Evolutionary conservation across 75 land plant genomes (phyloP).

Genomic region (Adiantum capillusveneris): DNA sequence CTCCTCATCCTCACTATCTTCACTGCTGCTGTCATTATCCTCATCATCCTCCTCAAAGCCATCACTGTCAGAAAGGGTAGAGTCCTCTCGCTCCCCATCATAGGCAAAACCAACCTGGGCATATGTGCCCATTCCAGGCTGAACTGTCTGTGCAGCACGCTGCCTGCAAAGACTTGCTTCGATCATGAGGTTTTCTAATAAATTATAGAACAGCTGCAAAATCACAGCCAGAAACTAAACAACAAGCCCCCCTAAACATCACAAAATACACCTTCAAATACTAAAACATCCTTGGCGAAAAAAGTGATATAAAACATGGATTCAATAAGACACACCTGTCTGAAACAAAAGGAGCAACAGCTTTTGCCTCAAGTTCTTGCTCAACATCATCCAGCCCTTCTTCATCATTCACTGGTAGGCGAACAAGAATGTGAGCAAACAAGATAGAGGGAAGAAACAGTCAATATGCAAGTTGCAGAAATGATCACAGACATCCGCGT

Average conservation of each 20-base stretch:
- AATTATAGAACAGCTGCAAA: too few species aligned
- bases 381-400: conserved; percentile 82
- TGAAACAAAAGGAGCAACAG: conserved; percentile 36
- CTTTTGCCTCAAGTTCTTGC: conserved; percentile 79
- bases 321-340: conserved; percentile 37
- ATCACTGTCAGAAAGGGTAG: conserved; percentile 32
- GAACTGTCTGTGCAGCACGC: conserved; percentile 24
- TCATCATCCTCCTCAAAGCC: conserved; percentile 50
- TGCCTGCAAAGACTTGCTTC: conserved; percentile 20
- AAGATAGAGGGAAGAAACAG: not conserved
- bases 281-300: too few species aligned
- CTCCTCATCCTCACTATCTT: conserved; percentile 92
- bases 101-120: conserved; percentile 98
- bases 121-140: conserved; percentile 67
- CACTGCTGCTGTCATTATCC: conserved; percentile 79
- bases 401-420: conserved; percentile 85
- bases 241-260: too few species aligned
- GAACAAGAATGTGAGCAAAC: not conserved
- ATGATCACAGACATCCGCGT: conserved; percentile 97
- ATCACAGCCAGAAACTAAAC: too few species aligned
- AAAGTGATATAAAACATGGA: too few species aligned
- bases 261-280: too few species aligned
- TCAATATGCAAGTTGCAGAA: not conserved
- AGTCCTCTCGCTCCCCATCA: conserved; percentile 64
- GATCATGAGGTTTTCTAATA: too few species aligned